Conservation (phyloP, 495 filamentous ascomycete species). For the Penicillium subrubescens region DNA sequence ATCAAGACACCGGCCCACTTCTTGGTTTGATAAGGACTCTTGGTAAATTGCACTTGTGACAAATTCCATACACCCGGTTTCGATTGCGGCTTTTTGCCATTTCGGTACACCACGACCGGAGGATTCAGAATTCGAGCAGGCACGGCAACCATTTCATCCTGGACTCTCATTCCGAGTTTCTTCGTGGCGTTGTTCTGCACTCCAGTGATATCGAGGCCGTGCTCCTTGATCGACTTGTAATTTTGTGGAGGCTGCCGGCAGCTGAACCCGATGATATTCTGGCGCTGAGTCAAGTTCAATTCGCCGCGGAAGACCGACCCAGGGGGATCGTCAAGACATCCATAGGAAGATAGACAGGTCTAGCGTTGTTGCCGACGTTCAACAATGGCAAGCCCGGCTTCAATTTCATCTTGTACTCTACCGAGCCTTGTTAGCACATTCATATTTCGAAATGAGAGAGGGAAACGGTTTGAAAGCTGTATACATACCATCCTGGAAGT, state of each 20-base stretch:
- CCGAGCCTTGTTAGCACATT: neutral
- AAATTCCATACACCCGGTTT: slow-evolving; percentile 13
- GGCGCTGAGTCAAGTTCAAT: slow-evolving; percentile 52
- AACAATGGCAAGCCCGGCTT: slow-evolving; percentile 54
- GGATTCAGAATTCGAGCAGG: slow-evolving; percentile 19
- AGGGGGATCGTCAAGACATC: slow-evolving; percentile 62
- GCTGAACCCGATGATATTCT: slow-evolving; percentile 65
- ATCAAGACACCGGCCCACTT: slow-evolving; percentile 10
- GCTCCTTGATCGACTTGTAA: slow-evolving; percentile 57
- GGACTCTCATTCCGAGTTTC: slow-evolving; percentile 1
- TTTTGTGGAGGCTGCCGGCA: slow-evolving; percentile 64
- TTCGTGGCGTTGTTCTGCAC: slow-evolving; percentile 28
- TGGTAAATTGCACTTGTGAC: no score
- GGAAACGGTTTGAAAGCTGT: neutral
- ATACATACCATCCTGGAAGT: slow-evolving; percentile 20
- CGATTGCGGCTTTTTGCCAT: neutral
- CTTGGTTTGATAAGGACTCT: no score
- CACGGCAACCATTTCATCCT: slow-evolving; percentile 20
- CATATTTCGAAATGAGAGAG: neutral
- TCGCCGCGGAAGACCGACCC: slow-evolving; percentile 62
- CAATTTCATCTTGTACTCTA: slow-evolving; percentile 17
- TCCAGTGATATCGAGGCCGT: slow-evolving; percentile 52
- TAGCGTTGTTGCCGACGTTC: slow-evolving; percentile 59
- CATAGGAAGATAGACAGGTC: slow-evolving; percentile 61
- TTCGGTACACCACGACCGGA: slow-evolving; percentile 21